phyloP scores from a whole-genome alignment of 768 basidiomycete genomes.

The Lactarius akahatsu region DNA sequence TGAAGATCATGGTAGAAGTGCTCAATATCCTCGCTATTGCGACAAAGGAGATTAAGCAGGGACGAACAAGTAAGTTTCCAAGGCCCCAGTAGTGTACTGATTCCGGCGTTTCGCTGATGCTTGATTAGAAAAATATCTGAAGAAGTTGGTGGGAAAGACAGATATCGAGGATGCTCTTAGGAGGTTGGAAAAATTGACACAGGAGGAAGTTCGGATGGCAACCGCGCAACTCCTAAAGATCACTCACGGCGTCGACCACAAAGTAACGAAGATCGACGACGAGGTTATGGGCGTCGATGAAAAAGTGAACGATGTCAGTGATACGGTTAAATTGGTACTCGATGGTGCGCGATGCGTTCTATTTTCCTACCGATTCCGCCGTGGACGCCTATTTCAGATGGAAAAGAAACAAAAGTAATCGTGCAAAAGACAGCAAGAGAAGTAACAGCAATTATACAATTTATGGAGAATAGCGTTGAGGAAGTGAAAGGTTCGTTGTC shows the following conservation, averaged over 20 bases:
- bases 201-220: not conserved
- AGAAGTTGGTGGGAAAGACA: not conserved
- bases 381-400: not conserved
- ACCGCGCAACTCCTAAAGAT: not conserved
- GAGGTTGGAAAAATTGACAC: not conserved
- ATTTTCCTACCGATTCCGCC: not conserved
- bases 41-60: conserved; percentile 8
- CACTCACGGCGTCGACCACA: not conserved
- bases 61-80: not conserved
- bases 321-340: not conserved
- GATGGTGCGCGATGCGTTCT: not conserved
- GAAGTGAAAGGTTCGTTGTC: not conserved
- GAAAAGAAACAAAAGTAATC: not conserved
- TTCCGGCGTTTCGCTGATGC: not conserved
- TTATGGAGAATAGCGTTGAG: not conserved
- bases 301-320: not conserved
- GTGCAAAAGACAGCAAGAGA: not conserved
- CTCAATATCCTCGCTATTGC: not conserved
- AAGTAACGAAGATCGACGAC: not conserved
- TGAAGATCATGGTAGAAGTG: conserved; percentile 6
- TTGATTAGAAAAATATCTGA: not conserved
- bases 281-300: not conserved
- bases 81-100: too few species aligned
- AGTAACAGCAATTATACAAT: not conserved
- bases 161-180: not conserved